Conservation (phyloP, 2,329 filamentous ascomycete genomes). For the Cryoendolithus antarcticus region DNA sequence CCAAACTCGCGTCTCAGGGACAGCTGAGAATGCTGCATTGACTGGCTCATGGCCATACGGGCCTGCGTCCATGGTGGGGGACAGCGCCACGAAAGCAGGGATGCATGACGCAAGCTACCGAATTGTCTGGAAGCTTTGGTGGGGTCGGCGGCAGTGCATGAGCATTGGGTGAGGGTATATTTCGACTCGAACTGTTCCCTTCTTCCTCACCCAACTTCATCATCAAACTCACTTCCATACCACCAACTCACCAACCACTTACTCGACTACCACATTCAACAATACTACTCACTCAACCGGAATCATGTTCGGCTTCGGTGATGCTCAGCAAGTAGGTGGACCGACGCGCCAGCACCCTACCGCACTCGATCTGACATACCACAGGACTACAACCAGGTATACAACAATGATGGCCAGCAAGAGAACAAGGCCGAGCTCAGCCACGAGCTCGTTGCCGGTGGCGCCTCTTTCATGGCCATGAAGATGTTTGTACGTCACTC, state of each 20-base stretch:
- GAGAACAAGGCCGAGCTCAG: slow-evolving; percentile 50
- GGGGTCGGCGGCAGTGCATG: background rate
- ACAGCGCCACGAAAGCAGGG: background rate
- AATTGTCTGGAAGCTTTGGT: background rate
- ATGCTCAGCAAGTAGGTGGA: slow-evolving; percentile 2
- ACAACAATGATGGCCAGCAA: slow-evolving; percentile 33
- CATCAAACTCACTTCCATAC: no score
- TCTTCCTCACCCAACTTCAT: background rate
- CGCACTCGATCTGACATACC: slow-evolving; percentile 36
- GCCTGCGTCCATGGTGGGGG: background rate
- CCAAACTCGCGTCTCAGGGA: background rate
- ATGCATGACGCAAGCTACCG: background rate
- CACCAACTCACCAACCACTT: no score
- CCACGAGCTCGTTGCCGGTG: slow-evolving; percentile 65
- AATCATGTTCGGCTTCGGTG: slow-evolving; percentile 37
- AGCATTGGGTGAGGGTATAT: background rate
- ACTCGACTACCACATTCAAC: background rate
- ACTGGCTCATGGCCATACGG: no score
- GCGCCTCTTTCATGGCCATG: slow-evolving; percentile 67
- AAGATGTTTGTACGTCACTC: slow-evolving; percentile 61
- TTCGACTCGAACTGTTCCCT: background rate
- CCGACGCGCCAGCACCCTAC: background rate
- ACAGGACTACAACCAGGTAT: slow-evolving; percentile 43
- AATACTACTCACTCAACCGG: slow-evolving; percentile 2
- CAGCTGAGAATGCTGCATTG: background rate